These are phyloP conservation scores for Glonium stellatum DNA, from an alignment of 495 filamentous ascomycete species.

Conservation along the genomic window DNA sequence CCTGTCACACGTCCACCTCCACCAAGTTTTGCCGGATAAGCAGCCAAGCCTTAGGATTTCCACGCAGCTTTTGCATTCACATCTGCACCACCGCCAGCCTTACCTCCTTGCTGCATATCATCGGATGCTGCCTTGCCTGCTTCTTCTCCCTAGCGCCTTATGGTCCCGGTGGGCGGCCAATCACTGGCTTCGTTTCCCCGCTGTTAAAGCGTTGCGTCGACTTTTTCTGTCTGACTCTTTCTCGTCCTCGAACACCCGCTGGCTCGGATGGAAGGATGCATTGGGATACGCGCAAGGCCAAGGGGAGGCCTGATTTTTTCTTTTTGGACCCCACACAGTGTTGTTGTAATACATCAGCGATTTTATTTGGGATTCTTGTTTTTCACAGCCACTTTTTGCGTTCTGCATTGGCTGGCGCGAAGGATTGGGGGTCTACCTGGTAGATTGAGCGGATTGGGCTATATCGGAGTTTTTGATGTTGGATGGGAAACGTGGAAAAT, in stretches of 20 bases:
- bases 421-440: not conserved
- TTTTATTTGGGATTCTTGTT: constrained; percentile 13
- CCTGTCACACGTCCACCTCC: constrained; percentile 11
- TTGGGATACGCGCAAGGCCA: not conserved
- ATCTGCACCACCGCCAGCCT: not conserved
- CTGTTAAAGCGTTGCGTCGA: not conserved
- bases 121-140: not conserved
- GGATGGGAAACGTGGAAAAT: not conserved
- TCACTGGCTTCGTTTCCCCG: not conserved
- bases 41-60: constrained; percentile 11
- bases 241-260: constrained; percentile 17
- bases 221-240: constrained; percentile 5
- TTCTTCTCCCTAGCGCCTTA: not conserved
- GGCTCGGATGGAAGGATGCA: constrained; percentile 26
- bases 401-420: constrained; percentile 26
- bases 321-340: constrained; percentile 10
- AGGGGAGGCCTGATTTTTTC: constrained; percentile 4
- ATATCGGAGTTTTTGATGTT: not conserved
- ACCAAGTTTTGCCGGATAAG: constrained; percentile 15
- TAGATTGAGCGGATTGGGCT: not conserved
- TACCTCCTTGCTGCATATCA: not conserved
- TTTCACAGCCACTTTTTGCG: not conserved
- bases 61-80: not conserved
- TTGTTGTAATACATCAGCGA: constrained; percentile 28
- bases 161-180: not conserved